Evolutionary conservation across 73 alveolate genomes (phyloP), one percentile per base, ranked within the genome.

Genomic region (Paramecium biaurelia): DNA sequence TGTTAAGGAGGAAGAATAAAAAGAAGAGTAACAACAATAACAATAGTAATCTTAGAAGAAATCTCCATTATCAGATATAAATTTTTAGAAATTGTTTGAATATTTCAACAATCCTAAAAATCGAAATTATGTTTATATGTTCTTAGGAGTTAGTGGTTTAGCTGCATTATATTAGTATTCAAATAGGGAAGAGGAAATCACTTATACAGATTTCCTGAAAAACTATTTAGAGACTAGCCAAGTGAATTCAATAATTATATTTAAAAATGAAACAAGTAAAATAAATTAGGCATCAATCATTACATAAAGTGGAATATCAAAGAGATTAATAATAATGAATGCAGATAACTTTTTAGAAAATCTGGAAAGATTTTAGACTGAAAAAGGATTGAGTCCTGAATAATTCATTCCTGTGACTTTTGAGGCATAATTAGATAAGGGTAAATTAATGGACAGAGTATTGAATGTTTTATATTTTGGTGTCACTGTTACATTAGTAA

Each of bases 331-430:
- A 0, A 35, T 86, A 15, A 70, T 85, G 26, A 86, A 86, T 57
- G 93, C 58, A 4, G 93, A 86, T 57, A 85, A 86, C 18, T 86
- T 86, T 59, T 53, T 86, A 9, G 93, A 86, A 18, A 58, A 86
- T 35, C 23, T 86, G 15, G 93, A 86, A 58, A 58, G 37, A 30
- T 86, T 20, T 67, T 59, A 86, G 43, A 74, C 24, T 32, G 93
- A 86, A 58, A 86, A 58, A 35, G 93, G 93, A 23, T 30, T 70
- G 21, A 43, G 42, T 56, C 8, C 11, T 6, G 93, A 86, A 37
- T 38, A 70, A 21, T 63, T 86, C 4, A 86, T 86, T 11, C 93
- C 93, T 14, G 68, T 86, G 8, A 32, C 26, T 18, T 86, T 86
- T 43, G 86, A 58, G 21, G 30, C 59, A 30, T 41, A 35, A 24